A percentile compares a stretch with the other conserved stretches of the same genome.
phyloP scores from a whole-genome alignment of 1,284 basidiomycete genomes.

The Marasmius sp. region DNA sequence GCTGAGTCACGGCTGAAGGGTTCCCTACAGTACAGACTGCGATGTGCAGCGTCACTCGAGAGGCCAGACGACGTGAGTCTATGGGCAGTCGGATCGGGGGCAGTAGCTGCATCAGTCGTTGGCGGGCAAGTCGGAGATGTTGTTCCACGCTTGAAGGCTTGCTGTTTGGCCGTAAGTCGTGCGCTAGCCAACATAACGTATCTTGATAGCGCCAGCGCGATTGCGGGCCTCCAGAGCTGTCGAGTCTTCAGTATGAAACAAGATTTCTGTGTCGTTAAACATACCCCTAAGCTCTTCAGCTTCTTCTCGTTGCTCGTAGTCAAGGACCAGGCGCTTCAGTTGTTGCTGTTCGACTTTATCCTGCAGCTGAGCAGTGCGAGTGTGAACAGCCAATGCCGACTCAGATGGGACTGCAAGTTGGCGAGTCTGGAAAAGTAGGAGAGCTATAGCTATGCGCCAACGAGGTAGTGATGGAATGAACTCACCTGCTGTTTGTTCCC shows the following conservation, averaged over 20 bases:
- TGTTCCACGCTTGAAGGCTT: background rate
- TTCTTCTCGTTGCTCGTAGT: constrained; percentile 85
- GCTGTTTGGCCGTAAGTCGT: background rate
- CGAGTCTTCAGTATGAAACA: constrained; percentile 9
- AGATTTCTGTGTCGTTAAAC: constrained; percentile 6
- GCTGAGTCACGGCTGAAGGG: no score
- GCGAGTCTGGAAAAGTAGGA: constrained; percentile 53
- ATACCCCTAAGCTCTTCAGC: constrained; percentile 75
- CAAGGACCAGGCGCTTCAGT: constrained; percentile 87
- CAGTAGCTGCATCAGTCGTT: background rate
- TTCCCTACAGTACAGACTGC: no score
- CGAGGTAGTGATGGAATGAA: constrained; percentile 4
- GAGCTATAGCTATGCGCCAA: constrained; percentile 4
- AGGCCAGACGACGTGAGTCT: no score
- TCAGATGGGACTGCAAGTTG: constrained; percentile 85
- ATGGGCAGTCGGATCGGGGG: background rate
- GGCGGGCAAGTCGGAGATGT: background rate
- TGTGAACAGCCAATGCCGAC: constrained; percentile 87
- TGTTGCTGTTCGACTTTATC: constrained; percentile 95
- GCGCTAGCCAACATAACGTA: constrained; percentile 63
- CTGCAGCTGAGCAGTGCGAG: constrained; percentile 85
- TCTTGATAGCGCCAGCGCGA: constrained; percentile 65
- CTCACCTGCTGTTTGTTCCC: constrained; percentile 90
- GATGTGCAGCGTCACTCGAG: no score
- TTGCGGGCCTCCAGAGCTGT: constrained; percentile 68